Base-by-base conservation (phyloP, 129 eudicot species). In the Lactuca sativa region DNA sequence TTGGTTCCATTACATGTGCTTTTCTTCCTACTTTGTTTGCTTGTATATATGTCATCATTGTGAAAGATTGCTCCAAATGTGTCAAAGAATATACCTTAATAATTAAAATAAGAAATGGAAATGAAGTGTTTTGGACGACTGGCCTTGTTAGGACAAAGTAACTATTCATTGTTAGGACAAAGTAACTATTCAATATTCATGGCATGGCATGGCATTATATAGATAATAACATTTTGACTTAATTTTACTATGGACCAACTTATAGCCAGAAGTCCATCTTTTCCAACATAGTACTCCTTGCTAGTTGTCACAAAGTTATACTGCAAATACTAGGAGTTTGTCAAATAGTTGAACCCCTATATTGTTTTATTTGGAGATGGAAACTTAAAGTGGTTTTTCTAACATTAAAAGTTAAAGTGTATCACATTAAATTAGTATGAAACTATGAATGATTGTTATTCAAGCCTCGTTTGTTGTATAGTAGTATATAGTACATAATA, bases 21-120 rank as follows among this genome's bases (percentile, higher is more conserved):
- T 73, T 75, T 57, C 77, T 75, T 70, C 69, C 34, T 70, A 70
- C 70, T 67, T 66, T 56, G 72, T 66, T 76, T 81, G 62, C 81
- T 47, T 80, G 62, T 64, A 69, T 61, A 63, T 18, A 68, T 66
- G 61, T 71, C 56, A 70, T 64, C 71, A 38, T 4, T 64, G 34
- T 64, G 13, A 36, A 62, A 52, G 49, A 57, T 66, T 15, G 60
- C 68, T 78, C 74, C 56, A 60, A 52, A 57, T 32, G 12, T 59
- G 32, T 66, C 65, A 54, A 74, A 43, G 58, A 69, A 21, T 54
- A 54, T 70, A 56, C 52, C 14, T 68, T 64, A 31, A 36, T 15
- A 17, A 70, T 36, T 59, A 7, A 33, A 66, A 43, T 54, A 73
- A 41, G 17, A 31, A n/a, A 62, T 55, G 59, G 37, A 56, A 57